Base-by-base conservation (phyloP, 129 eudicot species). In the Helianthus tuberosus region DNA sequence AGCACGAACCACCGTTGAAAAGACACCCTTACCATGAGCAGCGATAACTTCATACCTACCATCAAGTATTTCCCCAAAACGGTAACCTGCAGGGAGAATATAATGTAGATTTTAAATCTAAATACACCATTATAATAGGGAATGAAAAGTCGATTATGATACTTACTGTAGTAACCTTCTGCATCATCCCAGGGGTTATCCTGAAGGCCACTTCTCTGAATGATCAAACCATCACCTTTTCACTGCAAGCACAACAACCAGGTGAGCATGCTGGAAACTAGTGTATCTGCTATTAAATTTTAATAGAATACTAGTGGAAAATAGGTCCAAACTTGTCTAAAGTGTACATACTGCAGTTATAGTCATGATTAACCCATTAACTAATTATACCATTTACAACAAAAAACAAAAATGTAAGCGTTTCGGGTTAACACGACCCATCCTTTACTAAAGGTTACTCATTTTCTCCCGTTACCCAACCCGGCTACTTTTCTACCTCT, bases 11-110 rank as follows among this genome's bases (percentile, higher is more conserved):
- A 94, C 99, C 25, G 90, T 94, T 65, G 97, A 94, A 76, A 94
- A 94, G 17, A 94, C 97, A 52, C 99, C 99, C 99, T 94, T 91
- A 38, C 99, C 97, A 83, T 91, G 97, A 75, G 97, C 97, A 79
- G 99, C 97, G 74, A 89, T 65, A 54, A 94, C 84, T 84, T 94
- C 97, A 82, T 94, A 94, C n/a, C 99, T 86, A 27, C 89, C 84
- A 88, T 94, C 99, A 77, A 94, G 94, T 69, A 86, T 38, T 78
- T 94, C 99, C 64, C 98, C 98, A 73, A 90, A 82, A 29, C 97
- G 93, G 62, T 91, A 94, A 71, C 97, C 97, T 94, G 80, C 49
- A 77, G 13, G 61, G 3, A 48, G 51, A 62, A 62, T 7, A 41
- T 64, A 6, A 11, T 27, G 52, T 16, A 12, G 58, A 44, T 53